Percentiles rank a stretch among this genome's conserved stretches.
Conservation (phyloP, 2,329 filamentous ascomycete genomes). For the Claviceps digitariae region DNA sequence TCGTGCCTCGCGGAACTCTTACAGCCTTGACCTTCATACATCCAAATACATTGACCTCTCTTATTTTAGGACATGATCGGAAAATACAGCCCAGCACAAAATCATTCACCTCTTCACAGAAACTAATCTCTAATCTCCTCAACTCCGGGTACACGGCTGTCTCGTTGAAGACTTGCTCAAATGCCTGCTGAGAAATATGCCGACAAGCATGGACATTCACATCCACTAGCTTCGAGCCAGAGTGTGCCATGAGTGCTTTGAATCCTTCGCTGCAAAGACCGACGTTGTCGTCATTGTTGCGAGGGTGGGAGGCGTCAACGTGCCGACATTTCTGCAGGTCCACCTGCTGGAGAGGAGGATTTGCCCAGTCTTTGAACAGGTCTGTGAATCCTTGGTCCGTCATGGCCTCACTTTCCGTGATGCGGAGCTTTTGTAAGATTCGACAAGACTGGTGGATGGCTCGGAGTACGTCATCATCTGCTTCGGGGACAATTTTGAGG, state of each 20-base stretch:
- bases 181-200: slow-evolving; percentile 59
- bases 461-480: slow-evolving; percentile 56
- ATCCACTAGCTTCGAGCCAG: slow-evolving; percentile 47
- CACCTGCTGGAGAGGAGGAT: slow-evolving; percentile 53
- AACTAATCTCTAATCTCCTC: slow-evolving; percentile 61
- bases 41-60: slow-evolving; percentile 48
- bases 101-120: slow-evolving; percentile 56
- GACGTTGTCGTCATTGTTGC: slow-evolving; percentile 49
- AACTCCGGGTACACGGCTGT: slow-evolving; percentile 53
- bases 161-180: slow-evolving; percentile 57
- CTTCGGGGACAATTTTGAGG: slow-evolving; percentile 51
- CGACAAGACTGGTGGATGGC: slow-evolving; percentile 58
- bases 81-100: slow-evolving; percentile 51
- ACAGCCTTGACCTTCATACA: slow-evolving; percentile 48
- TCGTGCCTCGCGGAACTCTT: slow-evolving; percentile 38
- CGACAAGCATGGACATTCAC: slow-evolving; percentile 77
- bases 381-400: slow-evolving; percentile 60
- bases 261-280: slow-evolving; percentile 69
- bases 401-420: slow-evolving; percentile 62
- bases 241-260: slow-evolving; percentile 71
- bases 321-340: slow-evolving; percentile 70
- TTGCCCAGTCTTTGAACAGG: slow-evolving; percentile 66
- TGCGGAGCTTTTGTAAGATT: slow-evolving; percentile 60
- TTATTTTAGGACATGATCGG: slow-evolving; percentile 45
- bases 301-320: slow-evolving; percentile 56